Percentiles rank a stretch among this genome's conserved stretches.
Conservation (phyloP, 2,329 filamentous ascomycete species). For the Biscogniauxia mediterranea region DNA sequence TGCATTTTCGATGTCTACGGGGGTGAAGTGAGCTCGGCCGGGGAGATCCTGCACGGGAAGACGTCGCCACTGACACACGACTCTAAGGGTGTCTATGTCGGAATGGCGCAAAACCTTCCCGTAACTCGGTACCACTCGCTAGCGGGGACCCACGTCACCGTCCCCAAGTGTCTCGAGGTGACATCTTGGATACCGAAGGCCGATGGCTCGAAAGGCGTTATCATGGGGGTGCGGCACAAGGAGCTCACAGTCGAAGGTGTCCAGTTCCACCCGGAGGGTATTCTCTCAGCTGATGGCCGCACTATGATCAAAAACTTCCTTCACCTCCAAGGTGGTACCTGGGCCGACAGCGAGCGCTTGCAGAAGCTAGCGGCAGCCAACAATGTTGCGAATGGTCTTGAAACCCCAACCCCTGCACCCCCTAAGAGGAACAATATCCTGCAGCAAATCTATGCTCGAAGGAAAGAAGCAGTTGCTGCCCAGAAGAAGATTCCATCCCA, state of each 20-base stretch:
- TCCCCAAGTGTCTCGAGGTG: slow-evolving; percentile 83
- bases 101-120: slow-evolving; percentile 75
- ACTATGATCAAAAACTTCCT: slow-evolving; percentile 93
- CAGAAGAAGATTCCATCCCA: slow-evolving; percentile 87
- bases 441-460: slow-evolving; percentile 83
- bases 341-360: slow-evolving; percentile 72
- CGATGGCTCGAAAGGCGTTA: slow-evolving; percentile 78
- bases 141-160: slow-evolving; percentile 82
- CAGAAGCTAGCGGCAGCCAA: slow-evolving; percentile 40
- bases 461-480: slow-evolving; percentile 69
- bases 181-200: slow-evolving; percentile 83
- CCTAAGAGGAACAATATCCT: slow-evolving; percentile 79
- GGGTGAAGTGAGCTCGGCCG: slow-evolving; percentile 85
- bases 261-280: slow-evolving; percentile 97
- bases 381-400: slow-evolving; percentile 22
- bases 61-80: slow-evolving; percentile 90
- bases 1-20: slow-evolving; percentile 96
- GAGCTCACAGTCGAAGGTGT: slow-evolving; percentile 90
- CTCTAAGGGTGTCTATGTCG: slow-evolving; percentile 83
- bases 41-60: slow-evolving; percentile 96
- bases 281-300: slow-evolving; percentile 84
- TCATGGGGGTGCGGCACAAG: slow-evolving; percentile 96
- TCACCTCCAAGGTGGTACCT: slow-evolving; percentile 82
- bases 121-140: slow-evolving; percentile 97
- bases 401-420: slow-evolving; percentile 28